Percentiles rank a stretch among this genome's conserved stretches.
Conservation (phyloP, 768 basidiomycete genomes). For the Tricholoma sp. region DNA sequence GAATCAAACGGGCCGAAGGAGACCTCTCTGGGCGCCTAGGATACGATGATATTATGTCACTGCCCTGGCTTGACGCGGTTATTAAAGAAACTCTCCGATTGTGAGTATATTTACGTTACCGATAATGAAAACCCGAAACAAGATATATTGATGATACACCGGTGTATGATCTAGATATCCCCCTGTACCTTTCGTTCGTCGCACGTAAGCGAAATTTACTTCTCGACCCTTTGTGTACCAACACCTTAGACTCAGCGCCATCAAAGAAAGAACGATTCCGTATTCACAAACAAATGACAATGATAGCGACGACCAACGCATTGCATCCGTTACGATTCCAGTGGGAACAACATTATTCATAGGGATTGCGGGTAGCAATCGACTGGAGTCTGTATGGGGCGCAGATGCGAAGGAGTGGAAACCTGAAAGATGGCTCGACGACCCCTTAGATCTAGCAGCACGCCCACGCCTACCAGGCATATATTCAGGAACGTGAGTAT, state of each 20-base stretch:
- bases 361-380: constrained; percentile 42
- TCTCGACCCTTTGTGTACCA: not conserved
- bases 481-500: constrained; percentile 44
- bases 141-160: not conserved
- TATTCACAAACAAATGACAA: constrained; percentile 22
- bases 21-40: constrained; percentile 17
- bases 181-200: constrained; percentile 41
- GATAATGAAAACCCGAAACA: not conserved
- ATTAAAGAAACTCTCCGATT: constrained; percentile 43
- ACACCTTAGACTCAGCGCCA: constrained; percentile 24
- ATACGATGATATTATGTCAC: constrained; percentile 31
- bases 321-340: constrained; percentile 35
- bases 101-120: constrained; percentile 17
- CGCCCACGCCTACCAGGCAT: constrained; percentile 40
- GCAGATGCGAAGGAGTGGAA: constrained; percentile 43
- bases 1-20: constrained; percentile 11
- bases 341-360: constrained; percentile 45
- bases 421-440: constrained; percentile 37
- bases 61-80: constrained; percentile 41
- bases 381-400: constrained; percentile 49
- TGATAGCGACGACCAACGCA: constrained; percentile 7
- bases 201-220: constrained; percentile 29
- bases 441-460: not conserved
- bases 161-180: constrained; percentile 28
- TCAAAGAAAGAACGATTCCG: constrained; percentile 39